Evolutionary conservation across 202 grass and related monocot genomes (phyloP).

Genomic region (Eragrostis tef): DNA sequence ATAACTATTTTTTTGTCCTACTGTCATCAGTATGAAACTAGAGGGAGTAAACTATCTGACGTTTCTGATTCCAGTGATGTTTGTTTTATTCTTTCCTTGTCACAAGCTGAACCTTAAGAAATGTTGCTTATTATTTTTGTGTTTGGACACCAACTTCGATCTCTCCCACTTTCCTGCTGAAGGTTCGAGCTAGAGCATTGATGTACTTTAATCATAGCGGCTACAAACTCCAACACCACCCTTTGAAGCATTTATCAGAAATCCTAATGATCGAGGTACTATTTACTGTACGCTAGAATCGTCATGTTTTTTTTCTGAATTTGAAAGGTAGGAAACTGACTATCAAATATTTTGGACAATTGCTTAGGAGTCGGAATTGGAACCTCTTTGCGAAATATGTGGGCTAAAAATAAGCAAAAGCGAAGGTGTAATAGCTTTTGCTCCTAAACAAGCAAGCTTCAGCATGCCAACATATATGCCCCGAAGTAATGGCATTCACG

Average conservation of each 20-base stretch:
- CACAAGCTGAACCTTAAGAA: conserved; percentile 4
- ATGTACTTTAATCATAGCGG: conserved; percentile 73
- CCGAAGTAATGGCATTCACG: conserved; percentile 49
- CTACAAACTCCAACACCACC: conserved; percentile 79
- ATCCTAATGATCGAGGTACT: conserved; percentile 83
- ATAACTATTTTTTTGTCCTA: too few species aligned
- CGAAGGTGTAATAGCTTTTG: conserved; percentile 57
- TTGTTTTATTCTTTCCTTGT: conserved; percentile 30
- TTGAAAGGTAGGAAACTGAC: conserved; percentile 3
- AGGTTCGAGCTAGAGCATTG: conserved; percentile 80
- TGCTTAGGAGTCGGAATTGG: conserved; percentile 66
- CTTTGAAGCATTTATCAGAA: conserved; percentile 63
- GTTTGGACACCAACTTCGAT: conserved; percentile 14
- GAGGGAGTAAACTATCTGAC: not conserved
- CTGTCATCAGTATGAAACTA: too few species aligned
- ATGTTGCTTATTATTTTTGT: conserved; percentile 28
- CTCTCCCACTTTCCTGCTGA: conserved; percentile 34
- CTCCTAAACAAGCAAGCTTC: conserved; percentile 77
- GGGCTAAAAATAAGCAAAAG: conserved; percentile 66
- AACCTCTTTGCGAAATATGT: conserved; percentile 66
- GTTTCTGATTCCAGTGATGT: not conserved
- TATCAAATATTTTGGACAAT: conserved; percentile 24
- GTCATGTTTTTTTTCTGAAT: not conserved
- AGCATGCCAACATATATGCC: conserved; percentile 50
- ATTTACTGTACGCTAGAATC: conserved; percentile 24